Percentiles rank a stretch among this genome's conserved stretches.
Conservation (phyloP, 2,329 filamentous ascomycete genomes). For the Fusarium lyarnte region DNA sequence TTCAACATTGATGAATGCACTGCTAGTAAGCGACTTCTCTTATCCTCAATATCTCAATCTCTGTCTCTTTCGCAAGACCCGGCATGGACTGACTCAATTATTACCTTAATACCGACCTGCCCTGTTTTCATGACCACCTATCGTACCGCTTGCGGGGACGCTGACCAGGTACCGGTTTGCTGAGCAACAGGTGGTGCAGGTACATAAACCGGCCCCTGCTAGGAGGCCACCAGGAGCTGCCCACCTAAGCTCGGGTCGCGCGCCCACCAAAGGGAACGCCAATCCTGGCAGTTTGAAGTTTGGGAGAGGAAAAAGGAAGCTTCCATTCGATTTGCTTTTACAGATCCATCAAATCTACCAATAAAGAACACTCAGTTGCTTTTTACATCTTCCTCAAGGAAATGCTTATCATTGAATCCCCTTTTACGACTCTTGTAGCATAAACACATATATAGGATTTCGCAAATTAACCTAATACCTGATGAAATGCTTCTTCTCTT, state of each 20-base stretch:
- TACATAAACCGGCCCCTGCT: conserved; percentile 32
- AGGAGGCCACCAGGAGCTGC: conserved; percentile 36
- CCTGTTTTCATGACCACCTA: conserved; percentile 22
- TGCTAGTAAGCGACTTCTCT: conserved; percentile 7
- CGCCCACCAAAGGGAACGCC: conserved; percentile 15
- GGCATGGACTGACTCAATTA: not conserved
- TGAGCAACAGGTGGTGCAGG: conserved; percentile 34
- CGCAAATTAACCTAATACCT: not conserved
- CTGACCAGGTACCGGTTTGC: conserved; percentile 32
- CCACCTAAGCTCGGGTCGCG: conserved; percentile 19
- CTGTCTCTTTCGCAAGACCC: not conserved
- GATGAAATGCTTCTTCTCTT: not conserved
- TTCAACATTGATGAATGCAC: not conserved
- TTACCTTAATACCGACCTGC: not conserved
- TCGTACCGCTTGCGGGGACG: conserved; percentile 34
- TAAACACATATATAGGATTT: not conserved
- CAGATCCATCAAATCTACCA: conserved; percentile 11
- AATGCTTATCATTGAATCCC: not conserved
- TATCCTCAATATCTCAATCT: not conserved
- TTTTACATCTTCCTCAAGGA: not conserved
- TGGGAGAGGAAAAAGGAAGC: conserved; percentile 18
- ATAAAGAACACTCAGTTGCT: not conserved
- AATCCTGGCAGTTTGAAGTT: conserved; percentile 2
- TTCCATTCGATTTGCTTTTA: conserved; percentile 29
- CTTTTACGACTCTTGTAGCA: not conserved